Conservation (phyloP, 768 basidiomycete species). For the Serendipita sp. region DNA sequence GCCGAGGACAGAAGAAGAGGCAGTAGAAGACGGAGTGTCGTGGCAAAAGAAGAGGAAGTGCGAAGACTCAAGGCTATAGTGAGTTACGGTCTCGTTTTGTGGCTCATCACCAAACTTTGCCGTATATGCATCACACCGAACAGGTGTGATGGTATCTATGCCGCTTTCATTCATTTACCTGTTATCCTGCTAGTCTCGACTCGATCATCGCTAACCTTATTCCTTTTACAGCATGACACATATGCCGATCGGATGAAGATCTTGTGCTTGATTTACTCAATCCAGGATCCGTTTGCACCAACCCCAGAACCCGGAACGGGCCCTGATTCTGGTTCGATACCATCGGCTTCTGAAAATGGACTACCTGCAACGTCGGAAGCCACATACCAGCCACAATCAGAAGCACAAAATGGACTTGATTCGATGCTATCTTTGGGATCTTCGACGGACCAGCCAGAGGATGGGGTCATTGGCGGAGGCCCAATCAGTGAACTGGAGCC, state of each 20-base stretch:
- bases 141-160: neutral
- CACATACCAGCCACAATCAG: constrained; percentile 20
- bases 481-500: too few relatives aligned
- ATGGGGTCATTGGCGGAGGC: too few relatives aligned
- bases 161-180: neutral
- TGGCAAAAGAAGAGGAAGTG: constrained; percentile 87
- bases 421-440: too few relatives aligned
- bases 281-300: constrained; percentile 54
- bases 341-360: constrained; percentile 21
- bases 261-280: constrained; percentile 75
- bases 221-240: constrained; percentile 60
- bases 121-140: neutral
- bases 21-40: constrained; percentile 56
- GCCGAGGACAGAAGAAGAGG: constrained; percentile 41
- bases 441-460: too few relatives aligned
- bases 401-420: neutral
- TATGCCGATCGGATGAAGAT: constrained; percentile 92
- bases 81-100: constrained; percentile 22
- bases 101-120: neutral
- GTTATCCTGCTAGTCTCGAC: neutral
- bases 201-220: neutral
- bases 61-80: constrained; percentile 75
- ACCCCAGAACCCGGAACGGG: neutral
- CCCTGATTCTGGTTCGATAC: constrained; percentile 24
- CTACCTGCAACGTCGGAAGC: constrained; percentile 34